Evolutionary conservation across 768 basidiomycete genomes (phyloP).

Genomic region (Favolaschia claudopus): DNA sequence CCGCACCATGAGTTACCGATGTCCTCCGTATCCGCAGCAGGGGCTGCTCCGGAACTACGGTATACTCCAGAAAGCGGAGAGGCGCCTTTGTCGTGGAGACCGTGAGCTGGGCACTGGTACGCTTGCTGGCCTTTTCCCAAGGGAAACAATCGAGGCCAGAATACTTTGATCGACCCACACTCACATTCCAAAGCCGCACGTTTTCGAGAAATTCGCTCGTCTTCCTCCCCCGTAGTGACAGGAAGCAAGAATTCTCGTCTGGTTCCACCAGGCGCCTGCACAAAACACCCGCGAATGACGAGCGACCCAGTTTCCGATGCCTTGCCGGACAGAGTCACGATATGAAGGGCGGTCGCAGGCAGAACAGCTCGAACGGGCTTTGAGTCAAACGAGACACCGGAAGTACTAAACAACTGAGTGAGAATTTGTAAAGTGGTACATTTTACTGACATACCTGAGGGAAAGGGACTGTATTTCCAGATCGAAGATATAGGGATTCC

Average conservation of each 20-base stretch:
- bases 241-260: conserved; percentile 80
- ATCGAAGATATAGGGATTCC: conserved; percentile 93
- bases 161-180: conserved; percentile 73
- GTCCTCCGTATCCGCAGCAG: conserved; percentile 85
- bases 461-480: conserved; percentile 84
- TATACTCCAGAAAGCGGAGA: conserved; percentile 76
- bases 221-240: conserved; percentile 73
- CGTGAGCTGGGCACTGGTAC: conserved; percentile 32
- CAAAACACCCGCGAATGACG: conserved; percentile 77
- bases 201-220: conserved; percentile 61
- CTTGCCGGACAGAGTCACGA: conserved; percentile 73
- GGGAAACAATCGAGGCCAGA: conserved; percentile 75
- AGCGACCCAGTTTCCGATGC: conserved; percentile 73
- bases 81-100: conserved; percentile 30
- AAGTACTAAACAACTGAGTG: conserved; percentile 61
- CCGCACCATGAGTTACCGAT: conserved; percentile 90
- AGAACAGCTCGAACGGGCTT: conserved; percentile 69
- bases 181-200: conserved; percentile 72
- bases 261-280: conserved; percentile 78
- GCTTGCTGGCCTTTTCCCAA: conserved; percentile 61
- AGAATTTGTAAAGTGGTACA: not conserved
- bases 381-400: conserved; percentile 79
- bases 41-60: conserved; percentile 88
- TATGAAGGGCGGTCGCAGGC: conserved; percentile 78
- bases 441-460: conserved; percentile 65